Conservation (phyloP, 129 eudicot species). For the Glebionis coronaria region DNA sequence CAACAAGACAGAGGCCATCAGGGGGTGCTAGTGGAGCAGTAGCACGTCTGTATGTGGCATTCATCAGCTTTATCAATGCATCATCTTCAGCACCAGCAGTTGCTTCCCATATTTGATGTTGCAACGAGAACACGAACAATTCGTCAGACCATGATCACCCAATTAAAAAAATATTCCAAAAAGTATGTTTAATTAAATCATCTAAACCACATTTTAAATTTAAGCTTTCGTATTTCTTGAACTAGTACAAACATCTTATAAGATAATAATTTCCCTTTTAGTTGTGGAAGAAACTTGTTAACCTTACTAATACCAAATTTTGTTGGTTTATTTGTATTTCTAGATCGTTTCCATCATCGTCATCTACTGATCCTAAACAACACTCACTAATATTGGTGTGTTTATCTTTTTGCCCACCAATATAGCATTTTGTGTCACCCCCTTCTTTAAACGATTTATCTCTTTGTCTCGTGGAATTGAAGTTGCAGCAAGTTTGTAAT, state of each 20-base stretch:
- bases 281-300: slow-evolving; percentile 56
- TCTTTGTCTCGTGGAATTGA: no score
- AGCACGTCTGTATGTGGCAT: slow-evolving; percentile 93
- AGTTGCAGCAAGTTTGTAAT: no score
- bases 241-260: slow-evolving; percentile 92
- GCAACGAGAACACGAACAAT: slow-evolving; percentile 98
- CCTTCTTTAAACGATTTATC: no score
- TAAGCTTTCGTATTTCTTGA: slow-evolving; percentile 82
- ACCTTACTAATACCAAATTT: slow-evolving; percentile 61
- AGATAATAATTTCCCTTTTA: slow-evolving; percentile 83
- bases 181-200: background rate
- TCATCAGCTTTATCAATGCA: slow-evolving; percentile 82
- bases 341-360: slow-evolving; percentile 25
- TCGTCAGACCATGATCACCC: slow-evolving; percentile 32
- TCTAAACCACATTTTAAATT: slow-evolving; percentile 9
- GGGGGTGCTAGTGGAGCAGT: slow-evolving; percentile 99
- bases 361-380: slow-evolving; percentile 18
- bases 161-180: background rate
- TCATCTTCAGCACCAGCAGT: slow-evolving; percentile 97
- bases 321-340: slow-evolving; percentile 49
- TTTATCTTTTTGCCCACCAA: slow-evolving; percentile 17
- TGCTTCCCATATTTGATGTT: slow-evolving; percentile 85
- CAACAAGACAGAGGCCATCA: slow-evolving; percentile 92
- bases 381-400: slow-evolving; percentile 20
- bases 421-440: slow-evolving; percentile 22